phyloP scores from a whole-genome alignment of 495 filamentous ascomycete species.

The Daldinia vernicosa region DNA sequence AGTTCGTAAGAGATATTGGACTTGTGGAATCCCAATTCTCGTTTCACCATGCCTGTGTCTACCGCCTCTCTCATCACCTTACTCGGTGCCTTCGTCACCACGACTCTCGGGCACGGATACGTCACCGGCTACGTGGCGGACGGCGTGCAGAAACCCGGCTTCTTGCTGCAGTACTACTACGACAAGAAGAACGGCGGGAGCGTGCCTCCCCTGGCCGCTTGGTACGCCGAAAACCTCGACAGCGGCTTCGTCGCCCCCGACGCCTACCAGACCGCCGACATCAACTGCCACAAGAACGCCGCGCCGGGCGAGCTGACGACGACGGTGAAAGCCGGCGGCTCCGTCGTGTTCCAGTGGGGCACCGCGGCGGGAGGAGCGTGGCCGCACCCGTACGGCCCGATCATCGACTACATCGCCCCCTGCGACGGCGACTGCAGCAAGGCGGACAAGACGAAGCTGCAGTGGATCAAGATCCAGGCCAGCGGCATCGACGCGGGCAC shows the following conservation, averaged over 20 bases:
- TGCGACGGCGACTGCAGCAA: constrained; percentile 48
- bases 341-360: constrained; percentile 43
- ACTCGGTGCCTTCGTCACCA: constrained; percentile 47
- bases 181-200: constrained; percentile 40
- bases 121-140: constrained; percentile 43
- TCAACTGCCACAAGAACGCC: constrained; percentile 52
- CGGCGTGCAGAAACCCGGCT: constrained; percentile 41
- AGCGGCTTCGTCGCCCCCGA: constrained; percentile 47
- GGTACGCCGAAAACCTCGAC: constrained; percentile 49
- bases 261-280: constrained; percentile 44
- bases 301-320: constrained; percentile 47
- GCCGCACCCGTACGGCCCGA: constrained; percentile 46
- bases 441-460: constrained; percentile 48
- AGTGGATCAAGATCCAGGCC: constrained; percentile 56
- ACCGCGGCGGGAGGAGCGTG: constrained; percentile 36
- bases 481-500: constrained; percentile 39
- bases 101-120: constrained; percentile 46
- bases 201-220: constrained; percentile 37
- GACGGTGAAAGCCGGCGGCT: constrained; percentile 42
- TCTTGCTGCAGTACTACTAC: constrained; percentile 48
- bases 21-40: neutral
- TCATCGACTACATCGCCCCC: constrained; percentile 49
- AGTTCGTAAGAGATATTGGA: neutral
- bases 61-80: constrained; percentile 41
- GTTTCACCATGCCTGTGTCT: constrained; percentile 35